Percentiles rank a stretch among this genome's conserved stretches.
Conservation (phyloP, 2,329 filamentous ascomycete species). For the Keithomyces neogunnii region DNA sequence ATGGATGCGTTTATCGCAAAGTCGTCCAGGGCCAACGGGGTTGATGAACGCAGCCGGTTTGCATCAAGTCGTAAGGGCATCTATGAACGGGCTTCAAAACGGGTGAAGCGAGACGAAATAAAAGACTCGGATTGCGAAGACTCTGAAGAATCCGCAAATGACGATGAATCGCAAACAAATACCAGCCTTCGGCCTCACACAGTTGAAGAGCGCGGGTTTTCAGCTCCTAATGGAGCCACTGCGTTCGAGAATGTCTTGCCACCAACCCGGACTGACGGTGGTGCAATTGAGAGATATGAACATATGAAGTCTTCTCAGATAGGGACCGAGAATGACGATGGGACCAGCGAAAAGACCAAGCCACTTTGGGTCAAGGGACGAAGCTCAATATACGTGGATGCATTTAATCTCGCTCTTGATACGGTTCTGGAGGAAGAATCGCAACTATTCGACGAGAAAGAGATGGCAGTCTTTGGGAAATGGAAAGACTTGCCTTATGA, state of each 20-base stretch:
- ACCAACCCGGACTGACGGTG: conserved; percentile 54
- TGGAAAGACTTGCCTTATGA: conserved; percentile 75
- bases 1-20: conserved; percentile 32
- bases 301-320: conserved; percentile 50
- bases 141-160: conserved; percentile 12
- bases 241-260: conserved; percentile 53
- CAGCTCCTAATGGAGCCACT: conserved; percentile 15
- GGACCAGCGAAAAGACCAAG: conserved; percentile 30
- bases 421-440: conserved; percentile 84
- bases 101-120: conserved; percentile 19
- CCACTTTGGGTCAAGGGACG: conserved; percentile 60
- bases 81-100: conserved; percentile 20
- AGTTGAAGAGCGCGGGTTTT: conserved; percentile 10
- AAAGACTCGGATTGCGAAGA: conserved; percentile 14
- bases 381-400: conserved; percentile 93
- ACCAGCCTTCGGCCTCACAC: not conserved
- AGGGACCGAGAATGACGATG: conserved; percentile 22
- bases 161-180: conserved; percentile 1
- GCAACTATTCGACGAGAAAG: conserved; percentile 76
- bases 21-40: conserved; percentile 14
- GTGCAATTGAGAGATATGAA: conserved; percentile 76
- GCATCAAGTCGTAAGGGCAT: conserved; percentile 3
- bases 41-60: conserved; percentile 3
- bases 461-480: conserved; percentile 65
- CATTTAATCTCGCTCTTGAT: conserved; percentile 86